Evolutionary conservation across 208 protist genomes (phyloP), one percentile per base, ranked within the genome.

Genomic region (Trypanosoma boissoni): DNA sequence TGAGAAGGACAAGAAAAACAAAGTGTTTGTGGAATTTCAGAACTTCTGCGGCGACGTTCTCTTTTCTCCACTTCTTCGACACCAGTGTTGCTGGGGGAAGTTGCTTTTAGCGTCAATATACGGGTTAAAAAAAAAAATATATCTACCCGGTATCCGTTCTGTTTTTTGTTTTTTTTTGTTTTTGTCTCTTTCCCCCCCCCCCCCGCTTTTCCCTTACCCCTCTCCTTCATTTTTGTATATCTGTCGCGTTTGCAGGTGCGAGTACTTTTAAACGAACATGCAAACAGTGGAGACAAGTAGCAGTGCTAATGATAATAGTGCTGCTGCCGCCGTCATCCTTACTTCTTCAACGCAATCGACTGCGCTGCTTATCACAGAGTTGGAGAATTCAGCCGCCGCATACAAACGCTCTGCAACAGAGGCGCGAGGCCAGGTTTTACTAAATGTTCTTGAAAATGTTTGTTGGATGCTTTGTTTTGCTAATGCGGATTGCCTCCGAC

Each of bases 391-490:
- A 0, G 23, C 64, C 1, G 8, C 1, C 2, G n/a, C 29, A 6
- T 64, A 64, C 27, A 58, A 28, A 37, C 34, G 31, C 1, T 32
- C 24, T 5, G 43, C 27, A 45, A 36, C 4, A 18, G 46, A 53
- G 21, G 21, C 7, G 20, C 32, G 28, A 12, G 39, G 5, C 28
- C 27, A 64, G 21, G 14, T 34, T 14, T 6, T 76, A 18, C 16
- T 56, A 2, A 9, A 7, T 6, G 42, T 46, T 1, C 36, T 78
- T 23, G 57, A 74, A 1, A n/a, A 9, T 16, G 34, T 71, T 18
- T 78, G 72, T 48, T 36, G 34, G 31, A 44, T 46, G 21, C 32
- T 78, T n/a, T 78, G 72, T 50, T 68, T 74, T 48, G 65, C 43
- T 31, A 57, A 68, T 46, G 66, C 74, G 55, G 37, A 52, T 3